Evolutionary conservation across 2,329 filamentous ascomycete species (phyloP), one percentile per base, ranked within the genome.

Genomic region (Fonsecaea erecta): DNA sequence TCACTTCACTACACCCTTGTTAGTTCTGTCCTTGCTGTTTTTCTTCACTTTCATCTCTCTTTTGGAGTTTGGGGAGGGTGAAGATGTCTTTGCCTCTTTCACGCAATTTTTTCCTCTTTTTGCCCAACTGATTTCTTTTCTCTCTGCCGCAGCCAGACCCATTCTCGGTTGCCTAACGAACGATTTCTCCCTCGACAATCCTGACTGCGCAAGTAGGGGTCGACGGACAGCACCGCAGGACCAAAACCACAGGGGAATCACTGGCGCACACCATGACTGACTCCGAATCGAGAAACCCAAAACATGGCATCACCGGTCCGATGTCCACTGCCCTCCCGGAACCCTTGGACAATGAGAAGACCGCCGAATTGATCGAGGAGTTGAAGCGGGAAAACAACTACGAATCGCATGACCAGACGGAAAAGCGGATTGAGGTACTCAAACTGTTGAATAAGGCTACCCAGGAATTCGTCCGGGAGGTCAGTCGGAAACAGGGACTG

Each of bases 311-410:
- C 53, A 97, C 93, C 65, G 89, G 89, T 72, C 90, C 95, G 53
- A 91, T 99, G 40, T 96, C 93, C 21, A 85, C 84, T 12, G 82
- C 84, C 24, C 83, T 93, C 26, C 95, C 95, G 3, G 95, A 90
- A 0, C 85, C 90, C 62, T 81, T 85, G 40, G 94, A 99, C 77
- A 86, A 90, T 63, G 84, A 89, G 69, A 86, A 90, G 57, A 96
- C 92, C 72, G 88, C 92, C 71, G 84, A 88, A 62, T 85, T 99
- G 52, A 85, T 97, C 63, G 87, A 91, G 62, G 93, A 97, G 78
- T 81, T 99, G 67, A 92, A 92, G 76, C 84, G 84, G 46, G 91
- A 97, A 79, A 94, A 96, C 79, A 97, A 95, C 59, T 99, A 97
- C 73, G 95, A 98, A 78, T 87, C 86, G 59, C 85, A 88, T 14